These are phyloP conservation scores for Penicillium sp. DNA, from an alignment of 2,329 filamentous ascomycete genomes.

Conservation along the genomic window DNA sequence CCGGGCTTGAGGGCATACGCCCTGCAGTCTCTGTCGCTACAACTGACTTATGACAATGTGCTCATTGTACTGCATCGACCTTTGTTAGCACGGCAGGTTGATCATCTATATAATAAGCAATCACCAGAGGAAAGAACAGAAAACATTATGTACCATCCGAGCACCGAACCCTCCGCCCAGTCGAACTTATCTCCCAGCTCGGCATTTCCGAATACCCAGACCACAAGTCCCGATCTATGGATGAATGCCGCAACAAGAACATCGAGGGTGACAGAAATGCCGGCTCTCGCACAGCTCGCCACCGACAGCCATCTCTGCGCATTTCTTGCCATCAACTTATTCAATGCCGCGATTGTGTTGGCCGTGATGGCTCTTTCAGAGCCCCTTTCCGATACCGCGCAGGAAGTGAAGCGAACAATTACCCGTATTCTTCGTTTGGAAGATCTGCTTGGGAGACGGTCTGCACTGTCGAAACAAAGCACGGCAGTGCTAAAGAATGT, in stretches of 20 bases:
- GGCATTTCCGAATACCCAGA: neutral
- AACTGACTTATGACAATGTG: conserved; percentile 45
- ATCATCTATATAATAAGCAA: conserved; percentile 23
- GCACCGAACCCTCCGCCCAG: neutral
- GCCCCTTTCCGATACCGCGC: conserved; percentile 43
- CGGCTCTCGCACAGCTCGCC: conserved; percentile 36
- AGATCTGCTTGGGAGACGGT: conserved; percentile 35
- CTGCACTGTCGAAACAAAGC: conserved; percentile 38
- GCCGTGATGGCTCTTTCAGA: conserved; percentile 44
- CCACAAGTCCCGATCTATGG: conserved; percentile 21
- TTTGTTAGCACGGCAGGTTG: conserved; percentile 37
- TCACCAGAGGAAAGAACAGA: neutral
- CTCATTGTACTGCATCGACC: conserved; percentile 46
- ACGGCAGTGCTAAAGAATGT: conserved; percentile 24
- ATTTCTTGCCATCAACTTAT: conserved; percentile 47
- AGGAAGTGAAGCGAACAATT: conserved; percentile 44
- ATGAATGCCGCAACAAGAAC: conserved; percentile 41
- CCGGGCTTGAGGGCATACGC: conserved; percentile 18
- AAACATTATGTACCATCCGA: neutral
- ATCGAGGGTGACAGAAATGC: conserved; percentile 35
- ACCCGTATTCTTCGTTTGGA: conserved; percentile 44
- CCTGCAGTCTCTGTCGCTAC: conserved; percentile 43
- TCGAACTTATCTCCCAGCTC: conserved; percentile 1
- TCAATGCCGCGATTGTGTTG: conserved; percentile 46
- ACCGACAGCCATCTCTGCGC: conserved; percentile 45